Base-by-base conservation (phyloP, 129 eudicot species). In the Mikania micrantha region DNA sequence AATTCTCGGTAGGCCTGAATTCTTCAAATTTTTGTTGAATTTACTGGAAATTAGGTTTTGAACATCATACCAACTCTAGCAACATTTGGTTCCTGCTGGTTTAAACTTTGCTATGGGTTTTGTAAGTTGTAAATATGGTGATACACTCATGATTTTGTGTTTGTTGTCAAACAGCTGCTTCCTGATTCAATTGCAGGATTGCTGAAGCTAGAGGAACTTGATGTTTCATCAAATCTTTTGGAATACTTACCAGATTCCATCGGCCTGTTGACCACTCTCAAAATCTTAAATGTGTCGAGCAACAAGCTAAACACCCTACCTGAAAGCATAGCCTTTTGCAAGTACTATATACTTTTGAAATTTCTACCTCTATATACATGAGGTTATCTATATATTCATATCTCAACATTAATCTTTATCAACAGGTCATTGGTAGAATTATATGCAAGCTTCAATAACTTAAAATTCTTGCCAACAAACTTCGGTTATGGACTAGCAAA, bases 281-380 rank as follows among this genome's bases (percentile, higher is more conserved):
- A 76, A 53, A 25, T 78, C 49, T 60, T 85, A 68, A 56, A 78
- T n/a, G 64, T 79, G 3, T 81, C 86, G 4, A 69, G 77, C 71
- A 82, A 85, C 79, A 76, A 78, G 66, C 84, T 85, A 17, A 69
- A 60, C 66, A 72, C 69, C 60, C 76, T 85, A 17, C 91, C 91
- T 6, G 80, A 85, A 44, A 82, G 76, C 84, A 79, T 85, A 35
- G 82, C 77, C 39, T 77, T 74, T 52, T 85, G 91, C 87, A 84
- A 78, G 89, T 84, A 80, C n/a, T n/a, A n/a, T n/a, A 70, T 40
- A 13, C 6, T 40, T 16, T 49, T 16, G 2, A 57, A 34, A 0
- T 34, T 71, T 17, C 40, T 11, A 7, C 38, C 25, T 47, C 7
- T 24, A n/a, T 16, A 6, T 9, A 27, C 40, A 21, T 67, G 20